Evolutionary conservation across 75 land plant genomes (phyloP).

Genomic region (Larix kaempferi): DNA sequence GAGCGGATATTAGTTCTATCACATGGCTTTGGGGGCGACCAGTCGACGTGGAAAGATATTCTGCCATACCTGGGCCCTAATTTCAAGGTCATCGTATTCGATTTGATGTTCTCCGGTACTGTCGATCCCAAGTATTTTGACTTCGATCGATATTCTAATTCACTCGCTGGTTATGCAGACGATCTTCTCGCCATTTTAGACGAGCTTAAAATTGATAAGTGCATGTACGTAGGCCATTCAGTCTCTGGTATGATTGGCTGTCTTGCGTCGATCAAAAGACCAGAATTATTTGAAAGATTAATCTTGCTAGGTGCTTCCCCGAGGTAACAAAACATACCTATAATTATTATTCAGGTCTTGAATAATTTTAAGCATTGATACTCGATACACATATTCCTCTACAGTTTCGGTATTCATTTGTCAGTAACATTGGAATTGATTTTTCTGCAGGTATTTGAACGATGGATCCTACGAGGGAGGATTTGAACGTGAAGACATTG

Average conservation of each 20-base stretch:
- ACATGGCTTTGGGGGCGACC: slow-evolving; percentile 67
- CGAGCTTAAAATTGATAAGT: too few relatives aligned
- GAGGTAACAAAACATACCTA: not conserved
- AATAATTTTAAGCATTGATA: too few relatives aligned
- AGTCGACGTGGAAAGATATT: slow-evolving; percentile 53
- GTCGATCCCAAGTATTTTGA: slow-evolving; percentile 5
- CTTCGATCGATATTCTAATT: not conserved
- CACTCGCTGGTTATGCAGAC: too few relatives aligned
- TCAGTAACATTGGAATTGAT: slow-evolving; percentile 7
- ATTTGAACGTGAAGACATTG: slow-evolving; percentile 37
- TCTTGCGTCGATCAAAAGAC: slow-evolving; percentile 28
- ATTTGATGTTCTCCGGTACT: slow-evolving; percentile 51
- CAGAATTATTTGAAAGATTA: too few relatives aligned
- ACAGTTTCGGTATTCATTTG: slow-evolving; percentile 70
- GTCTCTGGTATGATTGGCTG: slow-evolving; percentile 33
- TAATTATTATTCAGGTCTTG: not conserved
- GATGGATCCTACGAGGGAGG: too few relatives aligned
- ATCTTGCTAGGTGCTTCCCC: slow-evolving; percentile 25
- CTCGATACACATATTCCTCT: too few relatives aligned
- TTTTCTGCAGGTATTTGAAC: slow-evolving; percentile 50
- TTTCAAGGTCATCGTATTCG: slow-evolving; percentile 42
- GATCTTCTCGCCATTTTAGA: too few relatives aligned
- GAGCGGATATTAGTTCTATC: slow-evolving; percentile 34
- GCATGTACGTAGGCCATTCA: slow-evolving; percentile 31
- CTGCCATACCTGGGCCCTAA: slow-evolving; percentile 29